These are phyloP conservation scores for Podospora australis DNA, from an alignment of 495 filamentous ascomycete species.

Conservation along the genomic window DNA sequence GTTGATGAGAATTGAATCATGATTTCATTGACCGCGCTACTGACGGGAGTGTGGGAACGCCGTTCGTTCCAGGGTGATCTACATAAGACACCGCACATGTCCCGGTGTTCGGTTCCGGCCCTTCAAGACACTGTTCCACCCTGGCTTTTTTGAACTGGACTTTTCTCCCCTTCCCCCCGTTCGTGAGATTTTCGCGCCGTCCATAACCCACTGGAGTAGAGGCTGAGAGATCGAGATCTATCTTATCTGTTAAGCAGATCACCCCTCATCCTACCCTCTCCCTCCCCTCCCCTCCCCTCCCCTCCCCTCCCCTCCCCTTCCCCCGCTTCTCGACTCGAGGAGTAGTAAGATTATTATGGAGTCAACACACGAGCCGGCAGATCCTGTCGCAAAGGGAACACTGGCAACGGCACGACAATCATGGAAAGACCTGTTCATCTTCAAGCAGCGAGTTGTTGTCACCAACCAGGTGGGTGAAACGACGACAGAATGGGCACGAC, in stretches of 20 bases:
- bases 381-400: constrained; percentile 53
- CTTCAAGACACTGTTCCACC: no score
- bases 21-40: not conserved
- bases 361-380: constrained; percentile 42
- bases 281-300: not conserved
- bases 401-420: constrained; percentile 53
- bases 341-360: constrained; percentile 14
- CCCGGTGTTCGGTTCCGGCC: no score
- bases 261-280: no score
- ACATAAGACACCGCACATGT: not conserved
- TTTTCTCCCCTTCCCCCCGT: no score
- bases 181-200: no score
- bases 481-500: constrained; percentile 53
- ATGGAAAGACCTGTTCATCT: constrained; percentile 57
- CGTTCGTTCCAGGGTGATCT: not conserved
- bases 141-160: no score
- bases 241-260: no score
- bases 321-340: not conserved
- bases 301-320: not conserved
- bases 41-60: not conserved
- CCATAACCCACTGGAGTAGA: no score
- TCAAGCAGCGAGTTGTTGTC: constrained; percentile 60
- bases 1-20: not conserved
- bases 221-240: no score
- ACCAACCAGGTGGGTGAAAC: constrained; percentile 52